Evolutionary conservation across 2,329 filamentous ascomycete species (phyloP).

Genomic region (Stagonosporopsis cucurbitacearum): DNA sequence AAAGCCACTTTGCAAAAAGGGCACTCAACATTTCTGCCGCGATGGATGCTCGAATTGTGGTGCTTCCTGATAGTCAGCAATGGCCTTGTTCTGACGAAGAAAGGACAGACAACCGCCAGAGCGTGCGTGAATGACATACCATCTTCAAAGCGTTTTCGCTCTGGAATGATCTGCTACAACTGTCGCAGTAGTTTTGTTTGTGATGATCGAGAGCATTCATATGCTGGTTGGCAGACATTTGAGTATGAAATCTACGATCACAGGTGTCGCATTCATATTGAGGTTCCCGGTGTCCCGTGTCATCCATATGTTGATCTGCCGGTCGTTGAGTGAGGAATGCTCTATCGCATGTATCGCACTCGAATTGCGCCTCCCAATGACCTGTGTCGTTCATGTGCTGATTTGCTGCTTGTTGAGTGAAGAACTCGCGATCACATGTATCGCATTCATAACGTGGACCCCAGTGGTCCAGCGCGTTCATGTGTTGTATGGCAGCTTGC

Average conservation of each 20-base stretch:
- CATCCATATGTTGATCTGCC: not conserved
- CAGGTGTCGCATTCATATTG: not conserved
- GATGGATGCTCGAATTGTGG: conserved; percentile 60
- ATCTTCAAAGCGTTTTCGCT: conserved; percentile 1
- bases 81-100: no score
- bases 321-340: not conserved
- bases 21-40: conserved; percentile 55
- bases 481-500: conserved; percentile 19
- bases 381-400: not conserved
- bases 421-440: conserved; percentile 13
- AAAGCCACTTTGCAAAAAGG: conserved; percentile 61
- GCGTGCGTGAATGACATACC: not conserved
- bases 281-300: not conserved
- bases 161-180: not conserved
- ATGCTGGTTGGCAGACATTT: not conserved
- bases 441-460: conserved; percentile 21
- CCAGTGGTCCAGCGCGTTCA: conserved; percentile 25
- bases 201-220: conserved; percentile 7
- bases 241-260: not conserved
- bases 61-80: conserved; percentile 50
- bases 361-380: not conserved
- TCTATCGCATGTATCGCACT: not conserved
- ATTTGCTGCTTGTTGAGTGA: not conserved
- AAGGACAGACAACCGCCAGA: not conserved
- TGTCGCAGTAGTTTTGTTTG: conserved; percentile 10